Conservation (phyloP, 495 filamentous ascomycete species). For the Hapsidospora chrysogenum region DNA sequence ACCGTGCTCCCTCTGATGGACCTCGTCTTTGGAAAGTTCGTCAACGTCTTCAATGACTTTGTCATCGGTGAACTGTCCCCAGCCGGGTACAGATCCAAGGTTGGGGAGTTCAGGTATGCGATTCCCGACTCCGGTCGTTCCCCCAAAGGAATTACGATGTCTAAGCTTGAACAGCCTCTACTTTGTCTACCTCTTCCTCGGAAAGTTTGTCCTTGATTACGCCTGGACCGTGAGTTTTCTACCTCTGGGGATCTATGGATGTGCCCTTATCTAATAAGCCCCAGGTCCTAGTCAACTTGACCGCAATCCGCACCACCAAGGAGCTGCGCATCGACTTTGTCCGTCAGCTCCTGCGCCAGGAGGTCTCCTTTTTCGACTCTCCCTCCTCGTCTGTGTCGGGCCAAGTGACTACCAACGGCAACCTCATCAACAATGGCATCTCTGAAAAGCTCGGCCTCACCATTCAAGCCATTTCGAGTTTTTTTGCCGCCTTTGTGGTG, state of each 20-base stretch:
- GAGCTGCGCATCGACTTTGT: neutral
- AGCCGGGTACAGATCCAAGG: conserved; percentile 10
- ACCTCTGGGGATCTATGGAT: too few relatives aligned
- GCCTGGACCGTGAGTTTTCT: conserved; percentile 68
- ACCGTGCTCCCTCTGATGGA: conserved; percentile 81
- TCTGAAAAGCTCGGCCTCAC: conserved; percentile 59
- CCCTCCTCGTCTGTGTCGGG: conserved; percentile 12
- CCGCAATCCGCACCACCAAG: neutral
- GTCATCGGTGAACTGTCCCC: conserved; percentile 31
- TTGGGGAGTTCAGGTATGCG: conserved; percentile 46
- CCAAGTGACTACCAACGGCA: conserved; percentile 18
- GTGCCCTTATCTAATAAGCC: too few relatives aligned
- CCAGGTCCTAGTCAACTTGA: neutral
- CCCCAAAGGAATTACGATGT: too few relatives aligned
- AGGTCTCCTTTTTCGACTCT: conserved; percentile 24
- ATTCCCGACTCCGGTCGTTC: too few relatives aligned
- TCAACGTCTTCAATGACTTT: conserved; percentile 40
- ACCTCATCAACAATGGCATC: conserved; percentile 50
- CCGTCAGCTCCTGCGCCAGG: conserved; percentile 15
- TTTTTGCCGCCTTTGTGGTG: conserved; percentile 58
- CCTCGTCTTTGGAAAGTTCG: conserved; percentile 65
- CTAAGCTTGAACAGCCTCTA: too few relatives aligned
- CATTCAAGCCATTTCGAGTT: conserved; percentile 47
- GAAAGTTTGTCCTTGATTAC: conserved; percentile 60
- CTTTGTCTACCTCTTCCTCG: conserved; percentile 71